Evolutionary conservation across 192 early-diverging fungal genomes (phyloP).

Genomic region (Coemansia sp.): DNA sequence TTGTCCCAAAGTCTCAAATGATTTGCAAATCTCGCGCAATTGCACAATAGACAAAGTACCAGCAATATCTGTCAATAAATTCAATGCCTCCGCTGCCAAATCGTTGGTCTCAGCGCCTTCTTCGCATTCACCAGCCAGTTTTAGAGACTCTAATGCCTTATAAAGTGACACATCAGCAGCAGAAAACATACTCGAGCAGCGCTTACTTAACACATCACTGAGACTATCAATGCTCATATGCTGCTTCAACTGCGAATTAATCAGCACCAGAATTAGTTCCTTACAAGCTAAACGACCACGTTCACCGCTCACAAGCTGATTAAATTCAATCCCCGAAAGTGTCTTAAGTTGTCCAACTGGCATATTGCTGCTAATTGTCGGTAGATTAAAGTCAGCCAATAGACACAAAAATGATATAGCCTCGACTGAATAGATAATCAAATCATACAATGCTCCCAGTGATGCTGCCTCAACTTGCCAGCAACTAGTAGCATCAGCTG

Average conservation of each 20-base stretch:
- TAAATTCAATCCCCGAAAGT: conserved; percentile 58
- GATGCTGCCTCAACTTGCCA: conserved; percentile 65
- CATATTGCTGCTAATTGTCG: conserved; percentile 53
- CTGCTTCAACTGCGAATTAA: conserved; percentile 61
- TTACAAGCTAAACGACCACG: conserved; percentile 59
- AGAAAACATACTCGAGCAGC: conserved; percentile 66
- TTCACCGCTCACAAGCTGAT: conserved; percentile 56
- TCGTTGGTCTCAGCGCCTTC: conserved; percentile 50
- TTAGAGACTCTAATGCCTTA: conserved; percentile 61
- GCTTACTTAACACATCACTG: conserved; percentile 61
- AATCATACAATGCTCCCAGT: conserved; percentile 57
- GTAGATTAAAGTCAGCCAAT: conserved; percentile 65
- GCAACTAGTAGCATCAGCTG: conserved; percentile 42
- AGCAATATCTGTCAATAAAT: conserved; percentile 53
- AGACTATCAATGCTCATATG: conserved; percentile 59
- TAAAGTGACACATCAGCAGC: conserved; percentile 65
- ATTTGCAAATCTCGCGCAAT: conserved; percentile 53
- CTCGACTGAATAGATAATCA: conserved; percentile 62
- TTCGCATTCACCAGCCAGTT: conserved; percentile 51
- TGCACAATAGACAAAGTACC: conserved; percentile 46
- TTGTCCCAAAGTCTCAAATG: conserved; percentile 55
- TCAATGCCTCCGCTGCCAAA: conserved; percentile 50
- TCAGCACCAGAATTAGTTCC: conserved; percentile 64
- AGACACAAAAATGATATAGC: conserved; percentile 67
- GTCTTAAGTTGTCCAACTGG: conserved; percentile 49